Conservation (phyloP, 306 rosid genomes). For the Amphicarpaea edgeworthii region DNA sequence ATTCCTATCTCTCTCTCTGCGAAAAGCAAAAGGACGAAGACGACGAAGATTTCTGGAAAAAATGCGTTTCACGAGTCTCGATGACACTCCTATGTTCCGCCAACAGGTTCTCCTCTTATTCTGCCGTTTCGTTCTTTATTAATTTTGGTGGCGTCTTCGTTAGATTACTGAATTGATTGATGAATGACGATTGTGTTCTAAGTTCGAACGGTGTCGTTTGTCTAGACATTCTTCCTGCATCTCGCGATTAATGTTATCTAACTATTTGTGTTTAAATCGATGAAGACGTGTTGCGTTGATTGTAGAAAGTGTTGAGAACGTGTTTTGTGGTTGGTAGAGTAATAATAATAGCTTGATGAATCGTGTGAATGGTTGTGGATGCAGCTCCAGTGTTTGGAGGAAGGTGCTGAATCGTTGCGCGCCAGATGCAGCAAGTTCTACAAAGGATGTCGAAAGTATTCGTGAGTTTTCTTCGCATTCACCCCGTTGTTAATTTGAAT, state of each 20-base stretch:
- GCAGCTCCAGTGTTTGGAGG: constrained; percentile 97
- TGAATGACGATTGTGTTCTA: constrained; percentile 16
- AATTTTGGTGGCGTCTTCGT: not conserved
- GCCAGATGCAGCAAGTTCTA: constrained; percentile 73
- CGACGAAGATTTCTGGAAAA: constrained; percentile 5
- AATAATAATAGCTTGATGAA: constrained; percentile 2
- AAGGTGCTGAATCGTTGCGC: constrained; percentile 79
- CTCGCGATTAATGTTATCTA: not conserved
- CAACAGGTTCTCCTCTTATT: constrained; percentile 53
- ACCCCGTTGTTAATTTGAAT: not conserved
- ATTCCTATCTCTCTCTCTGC: constrained; percentile 33
- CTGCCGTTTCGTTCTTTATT: not conserved
- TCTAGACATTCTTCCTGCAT: not conserved
- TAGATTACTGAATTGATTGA: constrained; percentile 4
- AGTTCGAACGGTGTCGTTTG: constrained; percentile 4
- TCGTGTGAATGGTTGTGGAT: constrained; percentile 39
- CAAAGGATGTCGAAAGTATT: constrained; percentile 94
- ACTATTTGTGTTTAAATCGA: not conserved
- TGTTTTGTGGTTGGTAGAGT: constrained; percentile 21
- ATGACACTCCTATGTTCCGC: constrained; percentile 69
- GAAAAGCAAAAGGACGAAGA: constrained; percentile 13
- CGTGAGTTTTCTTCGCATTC: constrained; percentile 54
- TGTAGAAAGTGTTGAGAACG: not conserved
- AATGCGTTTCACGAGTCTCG: constrained; percentile 65
- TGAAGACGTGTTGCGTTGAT: constrained; percentile 16